Evolutionary conservation across 306 rosid species (phyloP).

Genomic region (Gynostemma pentaphyllum): DNA sequence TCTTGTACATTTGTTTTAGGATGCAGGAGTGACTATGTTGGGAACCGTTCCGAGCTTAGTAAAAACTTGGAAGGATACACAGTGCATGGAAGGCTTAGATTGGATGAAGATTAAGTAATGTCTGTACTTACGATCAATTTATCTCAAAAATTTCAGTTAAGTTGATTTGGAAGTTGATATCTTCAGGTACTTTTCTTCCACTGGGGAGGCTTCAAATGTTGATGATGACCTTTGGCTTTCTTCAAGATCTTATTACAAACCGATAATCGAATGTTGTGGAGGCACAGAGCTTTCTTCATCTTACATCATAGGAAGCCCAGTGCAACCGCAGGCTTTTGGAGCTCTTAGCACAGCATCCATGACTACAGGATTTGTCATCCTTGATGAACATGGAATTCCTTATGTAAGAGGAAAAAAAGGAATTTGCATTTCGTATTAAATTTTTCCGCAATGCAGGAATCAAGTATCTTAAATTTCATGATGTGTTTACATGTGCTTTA

Average conservation of each 20-base stretch:
- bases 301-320: constrained; percentile 44
- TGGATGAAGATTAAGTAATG: constrained; percentile 80
- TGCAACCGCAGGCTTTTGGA: constrained; percentile 89
- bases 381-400: constrained; percentile 62
- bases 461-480: neutral
- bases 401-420: constrained; percentile 27
- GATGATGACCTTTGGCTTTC: constrained; percentile 93
- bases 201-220: constrained; percentile 68
- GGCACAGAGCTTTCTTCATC: constrained; percentile 78
- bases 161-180: neutral
- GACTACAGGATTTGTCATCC: constrained; percentile 57
- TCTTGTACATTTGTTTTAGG: constrained; percentile 33
- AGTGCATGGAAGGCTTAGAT: constrained; percentile 71
- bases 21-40: constrained; percentile 72
- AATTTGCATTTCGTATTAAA: neutral
- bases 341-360: constrained; percentile 60
- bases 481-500: constrained; percentile 14
- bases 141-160: neutral
- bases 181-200: constrained; percentile 51
- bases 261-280: constrained; percentile 58
- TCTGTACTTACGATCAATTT: neutral
- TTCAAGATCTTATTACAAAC: constrained; percentile 58
- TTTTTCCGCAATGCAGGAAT: neutral
- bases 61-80: constrained; percentile 71
- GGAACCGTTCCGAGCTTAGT: constrained; percentile 95